Evolutionary conservation across 208 protist genomes (phyloP).

Genomic region (Trypanosoma melophagium): DNA sequence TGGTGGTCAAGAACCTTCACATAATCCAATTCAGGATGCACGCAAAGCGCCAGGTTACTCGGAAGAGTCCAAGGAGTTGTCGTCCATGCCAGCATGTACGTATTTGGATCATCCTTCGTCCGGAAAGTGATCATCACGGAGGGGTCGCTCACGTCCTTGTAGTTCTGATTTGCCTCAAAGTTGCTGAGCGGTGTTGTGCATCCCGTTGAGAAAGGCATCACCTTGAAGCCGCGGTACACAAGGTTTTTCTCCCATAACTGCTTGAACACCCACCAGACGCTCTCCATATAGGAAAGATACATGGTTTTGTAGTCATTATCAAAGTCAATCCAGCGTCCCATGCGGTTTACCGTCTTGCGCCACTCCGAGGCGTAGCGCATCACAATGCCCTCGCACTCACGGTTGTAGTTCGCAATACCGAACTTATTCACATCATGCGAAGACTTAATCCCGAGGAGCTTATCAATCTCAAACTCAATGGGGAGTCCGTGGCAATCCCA

Average conservation of each 20-base stretch:
- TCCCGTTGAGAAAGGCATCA: constrained; percentile 99
- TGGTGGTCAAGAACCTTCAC: constrained; percentile 94
- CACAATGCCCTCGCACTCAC: constrained; percentile 97
- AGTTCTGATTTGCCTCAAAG: constrained; percentile 99
- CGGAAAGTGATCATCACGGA: constrained; percentile 93
- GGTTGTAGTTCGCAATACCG: constrained; percentile 99
- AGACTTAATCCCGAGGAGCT: constrained; percentile 91
- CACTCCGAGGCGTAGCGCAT: constrained; percentile 99
- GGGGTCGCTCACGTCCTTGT: constrained; percentile 97
- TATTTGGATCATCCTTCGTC: constrained; percentile 74
- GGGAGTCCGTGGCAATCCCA: constrained; percentile 99
- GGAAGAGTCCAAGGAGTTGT: constrained; percentile 99
- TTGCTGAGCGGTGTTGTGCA: constrained; percentile 99
- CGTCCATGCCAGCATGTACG: constrained; percentile 98
- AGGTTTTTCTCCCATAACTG: constrained; percentile 97
- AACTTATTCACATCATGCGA: constrained; percentile 95
- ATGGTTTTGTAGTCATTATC: constrained; percentile 99
- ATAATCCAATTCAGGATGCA: constrained; percentile 98
- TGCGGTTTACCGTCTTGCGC: constrained; percentile 94
- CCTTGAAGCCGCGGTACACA: constrained; percentile 99
- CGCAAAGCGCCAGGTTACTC: constrained; percentile 98
- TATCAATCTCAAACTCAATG: constrained; percentile 99
- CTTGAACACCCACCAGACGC: constrained; percentile 99
- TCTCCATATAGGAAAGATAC: constrained; percentile 99
- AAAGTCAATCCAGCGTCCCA: constrained; percentile 99